phyloP scores from a whole-genome alignment of 2,329 filamentous ascomycete genomes.

The Diaporthe sp. region DNA sequence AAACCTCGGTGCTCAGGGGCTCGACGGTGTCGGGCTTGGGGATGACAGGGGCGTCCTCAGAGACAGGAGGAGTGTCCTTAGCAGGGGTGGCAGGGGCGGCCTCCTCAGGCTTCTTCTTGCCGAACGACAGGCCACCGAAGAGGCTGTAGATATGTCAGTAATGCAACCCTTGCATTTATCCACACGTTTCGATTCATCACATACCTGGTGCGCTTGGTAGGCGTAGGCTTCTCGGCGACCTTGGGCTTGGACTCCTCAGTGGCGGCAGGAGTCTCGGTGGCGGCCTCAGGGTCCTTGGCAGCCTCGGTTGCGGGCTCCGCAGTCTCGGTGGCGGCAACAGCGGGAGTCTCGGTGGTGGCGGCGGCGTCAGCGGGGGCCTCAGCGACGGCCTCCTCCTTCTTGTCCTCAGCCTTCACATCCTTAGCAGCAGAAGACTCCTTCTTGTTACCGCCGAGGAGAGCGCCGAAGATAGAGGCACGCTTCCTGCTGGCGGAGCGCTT shows the following conservation, averaged over 20 bases:
- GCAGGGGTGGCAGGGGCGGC: slow-evolving; percentile 51
- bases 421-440: slow-evolving; percentile 51
- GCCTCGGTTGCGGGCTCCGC: slow-evolving; percentile 26
- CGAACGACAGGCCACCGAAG: slow-evolving; percentile 64
- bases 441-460: slow-evolving; percentile 67
- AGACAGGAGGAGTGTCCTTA: slow-evolving; percentile 57
- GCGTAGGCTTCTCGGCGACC: slow-evolving; percentile 56
- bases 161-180: not conserved
- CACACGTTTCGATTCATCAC: slow-evolving; percentile 38
- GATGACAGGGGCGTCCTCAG: slow-evolving; percentile 67
- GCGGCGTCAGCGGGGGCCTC: slow-evolving; percentile 42
- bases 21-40: slow-evolving; percentile 68
- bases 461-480: slow-evolving; percentile 72
- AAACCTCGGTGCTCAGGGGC: slow-evolving; percentile 66
- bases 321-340: slow-evolving; percentile 41
- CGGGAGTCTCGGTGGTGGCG: slow-evolving; percentile 46
- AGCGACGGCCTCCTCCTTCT: slow-evolving; percentile 38
- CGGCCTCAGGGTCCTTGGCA: slow-evolving; percentile 37
- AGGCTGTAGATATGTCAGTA: slow-evolving; percentile 51
- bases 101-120: slow-evolving; percentile 68
- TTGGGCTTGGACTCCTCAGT: slow-evolving; percentile 45
- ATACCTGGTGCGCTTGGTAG: slow-evolving; percentile 64
- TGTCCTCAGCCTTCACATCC: slow-evolving; percentile 47
- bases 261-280: slow-evolving; percentile 44
- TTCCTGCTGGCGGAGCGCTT: slow-evolving; percentile 74